These are phyloP conservation scores for Penicillium decumbens DNA, from an alignment of 2,329 filamentous ascomycete genomes.

Conservation along the genomic window DNA sequence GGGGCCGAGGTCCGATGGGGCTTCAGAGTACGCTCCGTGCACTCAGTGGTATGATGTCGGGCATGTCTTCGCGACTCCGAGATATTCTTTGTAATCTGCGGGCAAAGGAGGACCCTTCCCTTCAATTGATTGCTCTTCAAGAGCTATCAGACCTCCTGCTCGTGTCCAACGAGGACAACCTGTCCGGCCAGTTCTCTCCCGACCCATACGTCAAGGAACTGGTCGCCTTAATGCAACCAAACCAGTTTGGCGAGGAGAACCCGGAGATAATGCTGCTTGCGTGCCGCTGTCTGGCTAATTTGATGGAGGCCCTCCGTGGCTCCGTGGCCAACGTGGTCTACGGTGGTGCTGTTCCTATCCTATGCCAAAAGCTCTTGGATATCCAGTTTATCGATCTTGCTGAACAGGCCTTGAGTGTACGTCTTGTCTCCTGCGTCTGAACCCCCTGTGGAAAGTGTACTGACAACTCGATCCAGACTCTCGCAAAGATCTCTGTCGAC, in stretches of 20 bases:
- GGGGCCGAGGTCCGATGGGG: conserved; percentile 58
- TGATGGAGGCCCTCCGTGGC: conserved; percentile 94
- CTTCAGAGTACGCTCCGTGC: conserved; percentile 79
- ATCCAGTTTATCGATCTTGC: conserved; percentile 97
- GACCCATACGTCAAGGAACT: conserved; percentile 95
- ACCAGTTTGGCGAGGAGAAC: conserved; percentile 82
- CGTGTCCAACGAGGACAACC: conserved; percentile 92
- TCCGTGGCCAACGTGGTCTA: conserved; percentile 96
- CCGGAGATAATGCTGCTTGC: conserved; percentile 96
- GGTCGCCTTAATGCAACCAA: conserved; percentile 84
- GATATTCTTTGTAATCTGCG: conserved; percentile 71
- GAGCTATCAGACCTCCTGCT: conserved; percentile 90
- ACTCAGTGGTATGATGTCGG: conserved; percentile 86
- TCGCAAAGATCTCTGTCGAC: conserved; percentile 96
- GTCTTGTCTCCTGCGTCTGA: conserved; percentile 23
- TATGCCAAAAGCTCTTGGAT: conserved; percentile 91
- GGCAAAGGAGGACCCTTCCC: conserved; percentile 76
- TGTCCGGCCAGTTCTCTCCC: conserved; percentile 89
- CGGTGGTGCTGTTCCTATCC: conserved; percentile 87
- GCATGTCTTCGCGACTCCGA: conserved; percentile 72
- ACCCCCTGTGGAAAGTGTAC: conserved; percentile 1
- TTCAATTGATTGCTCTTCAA: conserved; percentile 87
- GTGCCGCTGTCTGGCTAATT: conserved; percentile 88
- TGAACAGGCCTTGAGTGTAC: conserved; percentile 83
- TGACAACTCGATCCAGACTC: conserved; percentile 51